Evolutionary conservation across 345 rosid species (phyloP).

Genomic region (Melastoma malabathricum): DNA sequence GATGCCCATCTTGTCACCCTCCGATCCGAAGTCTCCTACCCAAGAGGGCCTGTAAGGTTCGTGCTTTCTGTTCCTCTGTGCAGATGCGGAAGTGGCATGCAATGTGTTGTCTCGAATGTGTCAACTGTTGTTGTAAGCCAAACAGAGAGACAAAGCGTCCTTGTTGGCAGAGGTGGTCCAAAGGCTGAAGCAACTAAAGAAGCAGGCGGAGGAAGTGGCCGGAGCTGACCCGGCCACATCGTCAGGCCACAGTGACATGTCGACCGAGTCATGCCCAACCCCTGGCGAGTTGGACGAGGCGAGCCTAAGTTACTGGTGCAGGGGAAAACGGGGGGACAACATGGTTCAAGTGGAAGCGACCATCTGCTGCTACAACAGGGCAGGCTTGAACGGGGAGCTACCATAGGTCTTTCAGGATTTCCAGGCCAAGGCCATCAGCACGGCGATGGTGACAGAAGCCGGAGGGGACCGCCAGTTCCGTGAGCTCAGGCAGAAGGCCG

Average conservation of each 20-base stretch:
- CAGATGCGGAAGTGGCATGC: background rate
- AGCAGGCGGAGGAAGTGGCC: constrained; percentile 28
- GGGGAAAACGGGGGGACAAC: background rate
- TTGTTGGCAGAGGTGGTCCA: constrained; percentile 74
- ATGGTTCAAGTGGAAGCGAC: constrained; percentile 17
- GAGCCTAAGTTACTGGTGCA: constrained; percentile 11
- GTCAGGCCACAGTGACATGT: constrained; percentile 3
- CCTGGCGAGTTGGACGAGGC: constrained; percentile 37
- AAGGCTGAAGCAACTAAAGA: constrained; percentile 40
- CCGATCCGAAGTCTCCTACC: constrained; percentile 52
- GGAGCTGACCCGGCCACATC: background rate
- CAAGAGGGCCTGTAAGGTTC: background rate
- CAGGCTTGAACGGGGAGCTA: constrained; percentile 34
- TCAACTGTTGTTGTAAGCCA: background rate
- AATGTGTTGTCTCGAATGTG: background rate
- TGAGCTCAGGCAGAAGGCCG: constrained; percentile 20
- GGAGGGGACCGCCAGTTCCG: constrained; percentile 18
- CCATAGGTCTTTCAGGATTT: constrained; percentile 19
- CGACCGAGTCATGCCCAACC: constrained; percentile 11
- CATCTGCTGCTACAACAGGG: constrained; percentile 43
- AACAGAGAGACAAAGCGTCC: constrained; percentile 71
- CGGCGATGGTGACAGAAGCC: constrained; percentile 39
- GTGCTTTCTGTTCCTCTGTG: background rate
- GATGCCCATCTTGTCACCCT: constrained; percentile 49
- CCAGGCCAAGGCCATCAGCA: constrained; percentile 27